Base-by-base conservation (phyloP, 495 filamentous ascomycete species). In the Cudoniella acicularis region DNA sequence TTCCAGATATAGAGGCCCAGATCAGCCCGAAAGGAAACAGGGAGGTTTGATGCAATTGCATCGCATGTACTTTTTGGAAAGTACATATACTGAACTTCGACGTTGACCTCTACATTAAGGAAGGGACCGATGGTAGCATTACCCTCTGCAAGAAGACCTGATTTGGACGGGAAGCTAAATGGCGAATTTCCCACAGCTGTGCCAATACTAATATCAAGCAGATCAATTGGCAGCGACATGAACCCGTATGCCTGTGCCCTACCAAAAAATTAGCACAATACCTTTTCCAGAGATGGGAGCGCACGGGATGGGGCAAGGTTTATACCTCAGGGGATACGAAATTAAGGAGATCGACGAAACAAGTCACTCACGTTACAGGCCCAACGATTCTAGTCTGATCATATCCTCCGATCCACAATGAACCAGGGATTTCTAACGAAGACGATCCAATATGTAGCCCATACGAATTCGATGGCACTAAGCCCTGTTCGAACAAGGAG, bases 391-490 rank as follows among this genome's bases (percentile, higher is more conserved):
- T 21, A 30, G 54, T 58, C 49, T 75, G 70, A 57, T 84, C 78
- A 61, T 81, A 83, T 1, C 81, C 81, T 2, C 81, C 81, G 46
- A 77, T 72, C 20, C 73, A 59, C 25, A 81, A 65, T 2, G 73
- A 78, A 1, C 73, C 79, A 3, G 66, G 50, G 58, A 78, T 71
- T 6, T 60, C 55, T 10, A 68, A 68, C 13, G 59, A 54, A 2
- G 65, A 77, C 1, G 78, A 78, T n/a, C 81, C 81, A 46, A 83
- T 76, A 60, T 84, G 81, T 65, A 84, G 70, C 10, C 75, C 72
- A 52, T 71, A 82, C 8, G 78, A 79, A 47, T 75, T 75, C 0
- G 79, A 81, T 0, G 75, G 48, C 21, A 20, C 22, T 20, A 50
- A 50, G 20, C 20, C 20, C 25, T 10, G 10, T 13, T 13, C 49